Evolutionary conservation across 2,329 filamentous ascomycete genomes (phyloP).

Genomic region (Corniculantispora saksenae): DNA sequence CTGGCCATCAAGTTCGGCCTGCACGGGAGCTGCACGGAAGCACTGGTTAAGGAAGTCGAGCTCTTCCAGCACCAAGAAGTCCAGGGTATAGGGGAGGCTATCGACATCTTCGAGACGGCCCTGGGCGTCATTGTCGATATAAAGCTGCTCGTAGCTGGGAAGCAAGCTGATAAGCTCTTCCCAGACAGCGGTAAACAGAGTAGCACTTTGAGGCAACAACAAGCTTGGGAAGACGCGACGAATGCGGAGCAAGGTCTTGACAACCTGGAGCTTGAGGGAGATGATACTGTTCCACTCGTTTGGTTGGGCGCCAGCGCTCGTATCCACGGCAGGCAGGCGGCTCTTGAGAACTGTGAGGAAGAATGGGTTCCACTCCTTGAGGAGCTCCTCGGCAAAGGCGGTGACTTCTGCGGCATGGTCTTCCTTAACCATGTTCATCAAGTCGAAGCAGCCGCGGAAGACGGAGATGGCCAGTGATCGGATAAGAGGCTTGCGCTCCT

Average conservation of each 20-base stretch:
- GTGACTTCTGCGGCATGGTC: slow-evolving; percentile 86
- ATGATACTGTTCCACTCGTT: slow-evolving; percentile 79
- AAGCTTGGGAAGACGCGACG: slow-evolving; percentile 79
- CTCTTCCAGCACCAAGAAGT: slow-evolving; percentile 91
- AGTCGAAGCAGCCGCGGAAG: slow-evolving; percentile 89
- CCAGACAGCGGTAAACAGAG: slow-evolving; percentile 87
- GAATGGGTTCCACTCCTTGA: slow-evolving; percentile 85
- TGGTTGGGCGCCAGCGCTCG: slow-evolving; percentile 50
- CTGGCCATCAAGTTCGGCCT: slow-evolving; percentile 83
- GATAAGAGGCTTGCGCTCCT: slow-evolving; percentile 71
- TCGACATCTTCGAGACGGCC: slow-evolving; percentile 88
- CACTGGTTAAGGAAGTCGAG: slow-evolving; percentile 93
- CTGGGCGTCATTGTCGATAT: slow-evolving; percentile 82
- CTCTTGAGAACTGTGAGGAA: slow-evolving; percentile 78
- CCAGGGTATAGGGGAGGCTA: slow-evolving; percentile 88
- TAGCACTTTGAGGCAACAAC: slow-evolving; percentile 77
- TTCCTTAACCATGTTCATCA: slow-evolving; percentile 94
- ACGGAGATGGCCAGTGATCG: slow-evolving; percentile 86
- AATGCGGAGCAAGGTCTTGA: slow-evolving; percentile 90
- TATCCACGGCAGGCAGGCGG: slow-evolving; percentile 65
- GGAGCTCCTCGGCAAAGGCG: slow-evolving; percentile 82
- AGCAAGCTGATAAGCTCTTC: slow-evolving; percentile 77
- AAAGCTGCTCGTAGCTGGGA: slow-evolving; percentile 75
- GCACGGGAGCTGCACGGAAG: slow-evolving; percentile 83
- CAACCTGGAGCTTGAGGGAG: slow-evolving; percentile 87